Evolutionary conservation across 306 rosid species (phyloP), one percentile per base, ranked within the genome.

Genomic region (Rosa rugosa): DNA sequence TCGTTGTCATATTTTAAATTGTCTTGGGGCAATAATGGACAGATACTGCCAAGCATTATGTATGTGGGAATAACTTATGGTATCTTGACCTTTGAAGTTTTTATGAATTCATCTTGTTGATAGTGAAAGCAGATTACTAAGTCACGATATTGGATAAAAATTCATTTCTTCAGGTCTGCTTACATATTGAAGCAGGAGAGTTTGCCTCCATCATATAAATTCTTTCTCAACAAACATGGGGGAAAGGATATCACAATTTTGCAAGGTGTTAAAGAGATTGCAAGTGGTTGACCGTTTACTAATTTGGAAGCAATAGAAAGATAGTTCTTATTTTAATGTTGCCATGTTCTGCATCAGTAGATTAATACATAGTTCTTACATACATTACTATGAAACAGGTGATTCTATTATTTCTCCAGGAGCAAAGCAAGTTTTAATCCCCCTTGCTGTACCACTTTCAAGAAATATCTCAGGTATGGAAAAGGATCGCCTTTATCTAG

Each of bases 151-250:
- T 8, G 5, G 38, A 40, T 56, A 38, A 73, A 75, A 71, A 12
- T 74, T 38, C 44, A 44, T 79, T 74, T 81, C 82, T 56, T 78
- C 96, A 96, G 98, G 92, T 96, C 96, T 74, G 97, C 98, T 75
- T 96, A 93, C 89, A 88, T 96, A 84, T 74, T 96, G 85, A 90
- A 91, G 89, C 99, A 91, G 88, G 98, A 93, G 17, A 96, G 99
- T 84, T 91, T 96, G 83, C 96, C 98, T 45, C 87, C 91, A 59
- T 90, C 98, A 40, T 96, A 93, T 79, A 96, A 90, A 80, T 96
- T 97, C 46, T 96, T 96, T 88, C 99, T 96, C 84, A 91, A 87
- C 81, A 90, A 83, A 75, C 98, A 96, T 80, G 98, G 99, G 69
- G 99, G 98, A 76, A 96, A 96, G 87, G 99, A 91, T 80, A 6